Percentiles rank a stretch among this genome's conserved stretches.
Conservation (phyloP, 2,329 filamentous ascomycete genomes). For the Phyllosticta citribraziliensis region DNA sequence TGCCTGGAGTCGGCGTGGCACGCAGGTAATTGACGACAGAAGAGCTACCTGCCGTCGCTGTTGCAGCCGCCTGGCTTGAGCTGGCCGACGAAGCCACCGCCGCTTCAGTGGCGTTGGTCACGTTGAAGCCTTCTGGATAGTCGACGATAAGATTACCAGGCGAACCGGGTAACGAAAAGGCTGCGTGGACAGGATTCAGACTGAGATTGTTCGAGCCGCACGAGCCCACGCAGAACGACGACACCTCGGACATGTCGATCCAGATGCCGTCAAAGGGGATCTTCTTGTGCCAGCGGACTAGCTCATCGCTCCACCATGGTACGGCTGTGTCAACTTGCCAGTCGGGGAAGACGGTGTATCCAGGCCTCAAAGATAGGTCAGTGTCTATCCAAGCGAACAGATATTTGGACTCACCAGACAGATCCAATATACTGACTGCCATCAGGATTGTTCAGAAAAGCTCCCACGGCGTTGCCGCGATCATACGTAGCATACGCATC, state of each 20-base stretch:
- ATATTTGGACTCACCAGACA: slow-evolving; percentile 32
- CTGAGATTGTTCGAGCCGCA: slow-evolving; percentile 58
- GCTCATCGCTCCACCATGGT: slow-evolving; percentile 49
- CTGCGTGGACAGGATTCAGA: slow-evolving; percentile 58
- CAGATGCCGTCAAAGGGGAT: slow-evolving; percentile 41
- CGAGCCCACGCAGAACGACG: slow-evolving; percentile 59
- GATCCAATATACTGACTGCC: slow-evolving; percentile 45
- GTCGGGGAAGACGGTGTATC: slow-evolving; percentile 52
- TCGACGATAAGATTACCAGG: slow-evolving; percentile 48
- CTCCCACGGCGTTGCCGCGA: slow-evolving; percentile 38
- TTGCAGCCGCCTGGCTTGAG: slow-evolving; percentile 40
- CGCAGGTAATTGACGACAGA: slow-evolving; percentile 39
- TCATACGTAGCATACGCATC: slow-evolving; percentile 47
- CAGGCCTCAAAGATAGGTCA: slow-evolving; percentile 22
- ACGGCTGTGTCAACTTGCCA: slow-evolving; percentile 50
- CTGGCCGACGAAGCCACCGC: slow-evolving; percentile 47
- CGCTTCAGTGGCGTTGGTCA: slow-evolving; percentile 59
- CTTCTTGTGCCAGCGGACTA: slow-evolving; percentile 43
- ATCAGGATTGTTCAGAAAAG: slow-evolving; percentile 46
- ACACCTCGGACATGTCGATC: slow-evolving; percentile 55
- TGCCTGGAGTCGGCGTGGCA: slow-evolving; percentile 52
- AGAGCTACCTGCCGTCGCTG: slow-evolving; percentile 17
- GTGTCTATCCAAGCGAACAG: neutral
- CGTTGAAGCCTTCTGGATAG: slow-evolving; percentile 61
- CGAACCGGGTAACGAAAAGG: slow-evolving; percentile 56